Percentiles rank a stretch among this genome's conserved stretches.
These are phyloP conservation scores for Fusarium sp. DNA, from an alignment of 2,329 filamentous ascomycete species.

Conservation along the genomic window DNA sequence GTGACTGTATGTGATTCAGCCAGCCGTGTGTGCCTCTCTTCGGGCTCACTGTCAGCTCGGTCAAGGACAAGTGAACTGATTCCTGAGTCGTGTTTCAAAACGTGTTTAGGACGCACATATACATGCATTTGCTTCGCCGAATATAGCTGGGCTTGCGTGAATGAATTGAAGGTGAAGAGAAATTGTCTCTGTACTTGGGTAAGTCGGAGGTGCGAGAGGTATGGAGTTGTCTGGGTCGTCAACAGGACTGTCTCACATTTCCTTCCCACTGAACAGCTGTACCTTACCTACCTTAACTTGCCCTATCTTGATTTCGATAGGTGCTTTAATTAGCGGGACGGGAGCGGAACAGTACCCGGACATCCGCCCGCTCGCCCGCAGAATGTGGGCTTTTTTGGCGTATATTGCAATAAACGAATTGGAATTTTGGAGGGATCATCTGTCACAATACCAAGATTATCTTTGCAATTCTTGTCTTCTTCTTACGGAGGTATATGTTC, in stretches of 20 bases:
- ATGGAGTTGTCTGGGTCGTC: slow-evolving; percentile 10
- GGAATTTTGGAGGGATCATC: neutral
- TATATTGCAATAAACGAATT: neutral
- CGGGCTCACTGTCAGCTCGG: neutral
- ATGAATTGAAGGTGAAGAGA: slow-evolving; percentile 26
- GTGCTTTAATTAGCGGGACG: slow-evolving; percentile 21
- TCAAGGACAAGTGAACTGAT: neutral
- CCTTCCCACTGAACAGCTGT: neutral
- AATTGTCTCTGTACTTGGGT: slow-evolving; percentile 19
- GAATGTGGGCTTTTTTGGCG: neutral
- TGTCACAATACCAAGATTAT: neutral
- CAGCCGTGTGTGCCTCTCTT: slow-evolving; percentile 14
- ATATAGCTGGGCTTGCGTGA: slow-evolving; percentile 30
- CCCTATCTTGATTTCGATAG: slow-evolving; percentile 13
- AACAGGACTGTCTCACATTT: slow-evolving; percentile 21
- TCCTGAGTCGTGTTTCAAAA: slow-evolving; percentile 25
- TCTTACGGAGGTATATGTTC: slow-evolving; percentile 8
- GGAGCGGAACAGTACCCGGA: slow-evolving; percentile 18
- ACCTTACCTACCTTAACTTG: slow-evolving; percentile 10
- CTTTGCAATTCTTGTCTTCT: neutral
- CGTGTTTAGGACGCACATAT: slow-evolving; percentile 29
- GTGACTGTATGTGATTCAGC: slow-evolving; percentile 14
- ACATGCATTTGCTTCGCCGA: slow-evolving; percentile 12
- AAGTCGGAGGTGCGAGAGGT: slow-evolving; percentile 2
- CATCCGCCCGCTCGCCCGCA: slow-evolving; percentile 27